Evolutionary conservation across 1,284 basidiomycete species (phyloP), one percentile per base, ranked within the genome.

Genomic region (Ceratobasidium papillatum): DNA sequence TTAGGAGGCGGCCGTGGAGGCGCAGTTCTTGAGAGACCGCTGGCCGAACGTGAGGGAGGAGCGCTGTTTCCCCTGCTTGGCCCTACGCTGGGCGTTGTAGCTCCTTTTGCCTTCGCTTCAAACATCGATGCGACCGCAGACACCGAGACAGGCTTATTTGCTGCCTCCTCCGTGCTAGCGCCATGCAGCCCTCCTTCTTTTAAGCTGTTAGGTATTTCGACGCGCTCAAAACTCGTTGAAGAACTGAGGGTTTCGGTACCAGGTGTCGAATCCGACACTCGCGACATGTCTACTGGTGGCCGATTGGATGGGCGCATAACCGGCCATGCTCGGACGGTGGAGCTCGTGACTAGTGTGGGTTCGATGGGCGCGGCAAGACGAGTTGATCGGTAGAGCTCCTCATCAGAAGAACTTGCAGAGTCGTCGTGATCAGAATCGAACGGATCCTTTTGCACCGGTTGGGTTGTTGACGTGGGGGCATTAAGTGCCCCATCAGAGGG

Each of bases 351-450:
- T n/a, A 64, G 71, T 54, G 77, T 75, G 83, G 85, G 14, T 82
- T 82, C 75, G 92, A 87, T 14, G 91, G 90, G 61, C 87, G 84
- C 77, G 88, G 91, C 71, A 93, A 80, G 30, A 86, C 84, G 45
- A 38, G 52, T 69, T 12, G 74, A 69, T 30, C 66, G 49, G 49
- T 91, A 94, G 14, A 94, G 82, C 78, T 93, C 92, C 80, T 94
- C 92, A 77, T 94, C 93, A 0, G 93, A 94, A 19, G 91, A 91
- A 7, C 92, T 90, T 22, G 90, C 91, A 0, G 92, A 93, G 8
- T 90, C 88, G 52, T 75, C 76, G 7, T 88, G 61, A 43, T 74
- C 74, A 17, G 89, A 34, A 90, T 79, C 77, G 75, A 78, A 78
- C n/a, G 77, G 77, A 36, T 77, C 66, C n/a, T 27, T 32, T 22